Conservation (phyloP, 305 asterid genomes). For the Vinca major region DNA sequence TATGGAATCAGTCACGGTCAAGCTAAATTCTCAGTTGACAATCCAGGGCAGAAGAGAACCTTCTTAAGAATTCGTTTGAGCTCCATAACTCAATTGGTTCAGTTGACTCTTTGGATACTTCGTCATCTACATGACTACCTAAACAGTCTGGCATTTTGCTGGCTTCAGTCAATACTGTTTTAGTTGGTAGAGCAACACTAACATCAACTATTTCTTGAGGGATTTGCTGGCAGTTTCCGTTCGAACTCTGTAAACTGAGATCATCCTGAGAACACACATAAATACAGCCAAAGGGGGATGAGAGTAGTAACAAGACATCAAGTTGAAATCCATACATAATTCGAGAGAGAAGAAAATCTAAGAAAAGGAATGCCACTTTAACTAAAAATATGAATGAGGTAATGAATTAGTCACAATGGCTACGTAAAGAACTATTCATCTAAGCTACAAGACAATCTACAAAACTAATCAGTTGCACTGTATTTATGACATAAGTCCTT, state of each 20-base stretch:
- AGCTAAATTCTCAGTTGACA: background rate
- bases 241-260: conserved; percentile 15
- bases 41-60: conserved; percentile 36
- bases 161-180: conserved; percentile 30
- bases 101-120: conserved; percentile 34
- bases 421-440: background rate
- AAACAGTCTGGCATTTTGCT: conserved; percentile 20
- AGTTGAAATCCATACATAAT: conserved; percentile 13
- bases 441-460: background rate
- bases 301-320: conserved; percentile 9
- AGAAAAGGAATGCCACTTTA: background rate
- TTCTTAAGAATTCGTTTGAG: conserved; percentile 57
- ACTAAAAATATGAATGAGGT: background rate
- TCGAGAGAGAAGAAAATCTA: background rate
- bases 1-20: background rate
- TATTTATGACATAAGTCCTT: background rate
- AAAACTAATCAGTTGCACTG: background rate
- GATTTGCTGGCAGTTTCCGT: conserved; percentile 22
- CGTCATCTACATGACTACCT: conserved; percentile 17
- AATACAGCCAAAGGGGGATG: conserved; percentile 1
- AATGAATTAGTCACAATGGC: background rate
- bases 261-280: conserved; percentile 36
- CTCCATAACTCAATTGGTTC: conserved; percentile 37
- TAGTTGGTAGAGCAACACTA: conserved; percentile 19
- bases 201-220: conserved; percentile 28